phyloP scores from a whole-genome alignment of 768 basidiomycete species.

The Trametes sanguinea region DNA sequence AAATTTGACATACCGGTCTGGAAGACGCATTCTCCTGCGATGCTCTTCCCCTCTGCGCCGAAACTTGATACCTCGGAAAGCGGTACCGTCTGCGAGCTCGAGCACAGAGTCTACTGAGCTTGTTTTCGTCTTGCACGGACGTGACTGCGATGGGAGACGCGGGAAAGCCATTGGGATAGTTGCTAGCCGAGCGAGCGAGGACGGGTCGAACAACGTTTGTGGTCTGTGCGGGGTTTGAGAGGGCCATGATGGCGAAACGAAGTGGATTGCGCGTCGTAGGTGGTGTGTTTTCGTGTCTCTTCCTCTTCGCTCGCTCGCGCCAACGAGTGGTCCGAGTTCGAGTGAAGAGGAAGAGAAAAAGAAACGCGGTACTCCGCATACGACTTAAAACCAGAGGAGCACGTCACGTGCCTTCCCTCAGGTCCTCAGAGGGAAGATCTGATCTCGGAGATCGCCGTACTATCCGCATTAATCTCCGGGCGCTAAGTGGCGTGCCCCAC shows the following conservation, averaged over 20 bases:
- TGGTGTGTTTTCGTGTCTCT: conserved; percentile 23
- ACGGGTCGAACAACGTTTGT: conserved; percentile 38
- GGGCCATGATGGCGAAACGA: conserved; percentile 18
- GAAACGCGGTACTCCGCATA: conserved; percentile 18
- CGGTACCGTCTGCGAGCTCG: conserved; percentile 88
- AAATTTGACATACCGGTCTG: conserved; percentile 78
- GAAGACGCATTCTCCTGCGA: conserved; percentile 98
- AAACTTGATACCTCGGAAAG: conserved; percentile 91
- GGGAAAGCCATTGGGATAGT: conserved; percentile 37
- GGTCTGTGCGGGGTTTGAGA: conserved; percentile 24
- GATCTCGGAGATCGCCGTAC: conserved; percentile 15
- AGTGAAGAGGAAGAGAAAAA: conserved; percentile 36
- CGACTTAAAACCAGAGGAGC: conserved; percentile 12
- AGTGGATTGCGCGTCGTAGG: conserved; percentile 2
- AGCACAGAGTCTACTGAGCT: conserved; percentile 64
- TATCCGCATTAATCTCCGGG: too few species aligned
- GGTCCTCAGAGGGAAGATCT: neutral
- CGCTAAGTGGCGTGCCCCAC: too few species aligned
- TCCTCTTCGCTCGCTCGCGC: conserved; percentile 36
- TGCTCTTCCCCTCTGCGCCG: conserved; percentile 87
- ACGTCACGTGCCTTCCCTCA: neutral
- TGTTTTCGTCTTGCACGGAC: conserved; percentile 28
- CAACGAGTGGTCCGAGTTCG: conserved; percentile 25
- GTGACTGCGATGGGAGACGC: conserved; percentile 39
- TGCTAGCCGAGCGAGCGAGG: conserved; percentile 49